Evolutionary conservation across 176 grass and related monocot genomes (phyloP).

Genomic region (Rhynchospora breviuscula): DNA sequence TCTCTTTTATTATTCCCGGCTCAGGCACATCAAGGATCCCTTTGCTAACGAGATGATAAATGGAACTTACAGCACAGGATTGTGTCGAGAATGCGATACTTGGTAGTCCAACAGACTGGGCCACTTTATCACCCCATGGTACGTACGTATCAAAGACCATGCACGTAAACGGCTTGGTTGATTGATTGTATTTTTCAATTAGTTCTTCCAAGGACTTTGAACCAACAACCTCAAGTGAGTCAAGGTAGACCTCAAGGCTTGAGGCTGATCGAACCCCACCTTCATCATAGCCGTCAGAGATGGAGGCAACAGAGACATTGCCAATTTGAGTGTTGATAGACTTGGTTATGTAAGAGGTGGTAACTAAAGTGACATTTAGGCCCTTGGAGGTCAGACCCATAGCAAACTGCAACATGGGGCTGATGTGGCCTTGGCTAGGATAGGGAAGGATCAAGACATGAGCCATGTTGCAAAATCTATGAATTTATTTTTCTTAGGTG

Average conservation of each 20-base stretch:
- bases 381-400: constrained; percentile 50
- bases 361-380: constrained; percentile 47
- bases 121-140: constrained; percentile 21
- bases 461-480: background rate
- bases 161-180: constrained; percentile 17
- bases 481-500: background rate
- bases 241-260: constrained; percentile 25
- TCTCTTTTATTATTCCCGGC: background rate
- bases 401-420: constrained; percentile 79
- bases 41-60: constrained; percentile 13
- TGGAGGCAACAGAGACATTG: constrained; percentile 4
- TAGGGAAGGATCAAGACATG: constrained; percentile 63
- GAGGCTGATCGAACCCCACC: constrained; percentile 18
- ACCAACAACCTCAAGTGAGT: constrained; percentile 21
- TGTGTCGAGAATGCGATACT: constrained; percentile 23
- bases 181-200: constrained; percentile 5
- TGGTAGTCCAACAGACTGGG: background rate
- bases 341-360: constrained; percentile 54
- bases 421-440: constrained; percentile 84
- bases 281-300: constrained; percentile 26
- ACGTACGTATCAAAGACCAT: constrained; percentile 23
- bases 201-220: constrained; percentile 15
- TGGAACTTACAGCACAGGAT: constrained; percentile 23
- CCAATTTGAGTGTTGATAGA: constrained; percentile 26
- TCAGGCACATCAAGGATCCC: constrained; percentile 9